phyloP scores from a whole-genome alignment of 257 asterid genomes.

The Craterostigma plantagineum region DNA sequence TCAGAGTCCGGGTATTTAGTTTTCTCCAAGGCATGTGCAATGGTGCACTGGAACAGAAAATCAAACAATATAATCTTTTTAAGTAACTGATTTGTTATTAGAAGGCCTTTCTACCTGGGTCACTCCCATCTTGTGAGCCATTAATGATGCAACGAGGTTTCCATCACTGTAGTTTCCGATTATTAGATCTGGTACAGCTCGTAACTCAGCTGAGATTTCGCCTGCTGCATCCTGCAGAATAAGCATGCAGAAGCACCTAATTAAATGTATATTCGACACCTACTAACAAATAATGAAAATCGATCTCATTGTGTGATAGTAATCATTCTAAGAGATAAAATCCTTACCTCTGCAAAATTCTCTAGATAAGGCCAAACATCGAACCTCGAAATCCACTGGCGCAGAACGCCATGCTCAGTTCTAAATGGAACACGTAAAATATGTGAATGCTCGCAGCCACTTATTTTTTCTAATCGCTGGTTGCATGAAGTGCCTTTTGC shows the following conservation, averaged over 20 bases:
- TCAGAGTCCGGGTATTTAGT: slow-evolving; percentile 98
- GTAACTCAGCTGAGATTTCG: slow-evolving; percentile 89
- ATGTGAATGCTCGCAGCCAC: slow-evolving; percentile 83
- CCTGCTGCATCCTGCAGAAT: slow-evolving; percentile 50
- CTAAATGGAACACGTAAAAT: slow-evolving; percentile 83
- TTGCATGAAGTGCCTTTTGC: slow-evolving; percentile 90
- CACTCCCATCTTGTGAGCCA: slow-evolving; percentile 76
- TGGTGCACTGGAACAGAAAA: slow-evolving; percentile 54
- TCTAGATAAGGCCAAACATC: slow-evolving; percentile 98
- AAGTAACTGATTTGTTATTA: background rate
- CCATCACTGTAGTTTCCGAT: slow-evolving; percentile 99
- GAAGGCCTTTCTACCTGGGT: slow-evolving; percentile 47
- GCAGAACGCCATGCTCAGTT: slow-evolving; percentile 71
- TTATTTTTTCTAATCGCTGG: slow-evolving; percentile 73
- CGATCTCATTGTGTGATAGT: background rate
- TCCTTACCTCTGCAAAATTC: slow-evolving; percentile 60
- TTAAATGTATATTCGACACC: background rate
- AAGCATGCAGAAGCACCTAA: background rate
- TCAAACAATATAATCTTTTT: too few relatives aligned
- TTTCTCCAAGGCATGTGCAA: slow-evolving; percentile 97
- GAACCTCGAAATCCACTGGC: slow-evolving; percentile 90
- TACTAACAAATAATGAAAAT: background rate
- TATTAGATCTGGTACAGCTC: slow-evolving; percentile 65
- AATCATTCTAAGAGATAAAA: too few relatives aligned
- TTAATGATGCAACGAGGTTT: slow-evolving; percentile 83